Base-by-base conservation (phyloP, 192 early-diverging fungal species). In the Paraglomus occultum region DNA sequence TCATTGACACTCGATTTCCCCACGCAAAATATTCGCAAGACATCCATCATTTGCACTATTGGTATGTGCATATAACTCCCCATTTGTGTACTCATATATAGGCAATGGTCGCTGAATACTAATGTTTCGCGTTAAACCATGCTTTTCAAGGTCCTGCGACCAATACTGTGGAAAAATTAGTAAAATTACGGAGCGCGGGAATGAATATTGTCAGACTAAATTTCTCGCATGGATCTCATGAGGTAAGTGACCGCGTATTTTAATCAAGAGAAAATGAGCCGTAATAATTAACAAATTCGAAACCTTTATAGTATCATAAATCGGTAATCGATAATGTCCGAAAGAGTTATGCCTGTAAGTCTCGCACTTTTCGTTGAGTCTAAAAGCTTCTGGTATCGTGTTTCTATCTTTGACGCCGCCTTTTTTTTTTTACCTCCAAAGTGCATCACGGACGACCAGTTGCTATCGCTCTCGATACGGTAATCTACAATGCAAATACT, bases 191-290 rank as follows among this genome's bases (percentile, higher is more conserved):
- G 74, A 77, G 84, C 52, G 85, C 85, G 8, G 91, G 91, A 46
- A 90, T 93, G 90, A 93, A 91, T 73, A 87, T 93, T 72, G 89
- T 89, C 23, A 84, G 91, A 63, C 85, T 93, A 83, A 92, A 77
- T 72, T 87, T 87, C 67, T 83, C 82, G 14, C 85, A 87, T 53
- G 85, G 85, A 31, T 83, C 83, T 43, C 77, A 87, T 50, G 85
- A 87, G 51, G 80, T 79, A 68, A 57, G 45, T 55, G 40, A 42
- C 38, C 23, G 67, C 17, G 20, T 23, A 68, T 69, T 31, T 50
- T 48, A 14, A 11, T 44, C n/a, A n/a, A 22, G 44, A 52, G 51
- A n/a, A 20, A 50, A 39, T 20, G 11, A 52, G 1, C 22, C 1
- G 51, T 20, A 51, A n/a, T 59, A 38, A 40, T 45, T 22, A 38